phyloP scores from a whole-genome alignment of 1,284 basidiomycete genomes.

The Somion occarium region DNA sequence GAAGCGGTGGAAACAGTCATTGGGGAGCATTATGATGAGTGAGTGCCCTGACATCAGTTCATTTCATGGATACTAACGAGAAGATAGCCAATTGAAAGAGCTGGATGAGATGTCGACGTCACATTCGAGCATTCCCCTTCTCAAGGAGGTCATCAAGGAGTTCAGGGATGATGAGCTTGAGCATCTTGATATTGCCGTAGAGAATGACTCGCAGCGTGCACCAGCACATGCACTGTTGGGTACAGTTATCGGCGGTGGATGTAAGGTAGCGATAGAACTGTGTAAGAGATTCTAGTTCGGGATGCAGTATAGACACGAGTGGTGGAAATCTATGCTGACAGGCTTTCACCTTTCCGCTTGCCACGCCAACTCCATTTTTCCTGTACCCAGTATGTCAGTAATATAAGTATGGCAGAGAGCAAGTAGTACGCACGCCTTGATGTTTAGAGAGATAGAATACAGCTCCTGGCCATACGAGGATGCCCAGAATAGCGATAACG shows the following conservation, averaged over 20 bases:
- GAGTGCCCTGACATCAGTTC: constrained; percentile 40
- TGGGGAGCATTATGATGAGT: constrained; percentile 98
- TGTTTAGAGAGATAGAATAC: constrained; percentile 33
- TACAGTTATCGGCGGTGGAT: constrained; percentile 81
- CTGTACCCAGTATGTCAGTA: constrained; percentile 16
- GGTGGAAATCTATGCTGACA: constrained; percentile 17
- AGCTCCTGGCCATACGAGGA: constrained; percentile 42
- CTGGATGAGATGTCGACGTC: constrained; percentile 55
- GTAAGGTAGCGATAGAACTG: constrained; percentile 85
- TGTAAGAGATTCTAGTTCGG: constrained; percentile 76
- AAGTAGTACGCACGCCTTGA: constrained; percentile 30
- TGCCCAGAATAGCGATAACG: constrained; percentile 44
- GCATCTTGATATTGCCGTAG: constrained; percentile 90
- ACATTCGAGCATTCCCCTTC: constrained; percentile 77
- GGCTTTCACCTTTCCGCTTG: constrained; percentile 33
- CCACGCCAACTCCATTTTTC: constrained; percentile 33
- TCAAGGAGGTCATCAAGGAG: constrained; percentile 76
- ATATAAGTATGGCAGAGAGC: neutral
- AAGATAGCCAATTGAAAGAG: constrained; percentile 69
- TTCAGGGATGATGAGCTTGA: constrained; percentile 95
- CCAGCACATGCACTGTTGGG: constrained; percentile 90
- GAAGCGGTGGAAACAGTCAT: constrained; percentile 98
- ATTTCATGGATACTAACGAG: constrained; percentile 6
- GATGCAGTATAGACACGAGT: neutral
- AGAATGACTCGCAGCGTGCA: constrained; percentile 85